phyloP scores from a whole-genome alignment of 192 early-diverging fungal species.

The Lobosporangium transversale region DNA sequence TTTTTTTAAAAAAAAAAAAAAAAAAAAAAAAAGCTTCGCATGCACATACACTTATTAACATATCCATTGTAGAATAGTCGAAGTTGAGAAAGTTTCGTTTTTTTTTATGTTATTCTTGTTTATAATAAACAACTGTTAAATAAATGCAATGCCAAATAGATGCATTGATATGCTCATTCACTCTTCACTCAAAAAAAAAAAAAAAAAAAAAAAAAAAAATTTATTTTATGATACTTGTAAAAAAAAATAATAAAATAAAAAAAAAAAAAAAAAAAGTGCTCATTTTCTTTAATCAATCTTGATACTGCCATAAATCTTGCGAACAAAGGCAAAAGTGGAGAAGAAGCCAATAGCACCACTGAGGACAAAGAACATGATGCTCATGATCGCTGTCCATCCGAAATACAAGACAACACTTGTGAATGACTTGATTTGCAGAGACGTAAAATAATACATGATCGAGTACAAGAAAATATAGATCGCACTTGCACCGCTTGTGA shows the following conservation, averaged over 20 bases:
- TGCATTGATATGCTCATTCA: no score
- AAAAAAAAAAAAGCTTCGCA: no score
- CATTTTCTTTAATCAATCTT: constrained; percentile 73
- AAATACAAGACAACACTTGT: constrained; percentile 89
- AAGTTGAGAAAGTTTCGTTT: background rate
- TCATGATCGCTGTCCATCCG: constrained; percentile 85
- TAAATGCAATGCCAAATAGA: background rate
- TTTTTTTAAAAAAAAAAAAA: no score
- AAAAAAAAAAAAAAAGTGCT: background rate
- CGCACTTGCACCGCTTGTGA: constrained; percentile 85
- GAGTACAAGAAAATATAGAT: constrained; percentile 92
- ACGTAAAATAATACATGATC: constrained; percentile 85
- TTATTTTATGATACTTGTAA: background rate
- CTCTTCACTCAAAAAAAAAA: no score
- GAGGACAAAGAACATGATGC: constrained; percentile 79
- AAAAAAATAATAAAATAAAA: background rate
- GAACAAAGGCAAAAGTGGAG: constrained; percentile 79
- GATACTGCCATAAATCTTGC: constrained; percentile 84
- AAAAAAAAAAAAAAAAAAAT: constrained; percentile 7
- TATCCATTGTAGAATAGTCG: constrained; percentile 3
- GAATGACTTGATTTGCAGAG: constrained; percentile 80
- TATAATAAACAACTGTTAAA: no score
- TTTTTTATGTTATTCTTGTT: background rate
- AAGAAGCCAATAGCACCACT: constrained; percentile 86
- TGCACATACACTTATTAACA: no score